Conservation (phyloP, 768 basidiomycete genomes). For the Agrocybe pediades region DNA sequence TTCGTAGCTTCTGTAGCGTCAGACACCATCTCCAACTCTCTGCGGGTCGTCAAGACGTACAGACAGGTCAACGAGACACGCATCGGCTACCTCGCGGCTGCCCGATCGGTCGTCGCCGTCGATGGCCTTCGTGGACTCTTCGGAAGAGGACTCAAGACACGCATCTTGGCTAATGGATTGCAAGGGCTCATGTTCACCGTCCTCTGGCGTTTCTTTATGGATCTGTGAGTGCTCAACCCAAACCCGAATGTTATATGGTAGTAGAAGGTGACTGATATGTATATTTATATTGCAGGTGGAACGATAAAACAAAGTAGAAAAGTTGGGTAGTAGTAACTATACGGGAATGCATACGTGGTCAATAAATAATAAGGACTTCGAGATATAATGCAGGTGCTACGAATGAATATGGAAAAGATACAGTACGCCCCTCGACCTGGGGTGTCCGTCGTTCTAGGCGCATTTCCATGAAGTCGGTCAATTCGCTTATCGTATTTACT, state of each 20-base stretch:
- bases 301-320: slow-evolving; percentile 25
- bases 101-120: slow-evolving; percentile 67
- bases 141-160: slow-evolving; percentile 86
- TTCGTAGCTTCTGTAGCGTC: slow-evolving; percentile 85
- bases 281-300: slow-evolving; percentile 28
- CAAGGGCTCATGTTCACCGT: slow-evolving; percentile 92
- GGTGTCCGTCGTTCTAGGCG: too few relatives aligned
- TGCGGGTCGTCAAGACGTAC: slow-evolving; percentile 95
- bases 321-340: too few relatives aligned
- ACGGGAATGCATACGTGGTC: too few relatives aligned
- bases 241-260: not conserved
- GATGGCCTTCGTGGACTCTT: slow-evolving; percentile 85
- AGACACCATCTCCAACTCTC: slow-evolving; percentile 84
- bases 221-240: slow-evolving; percentile 61
- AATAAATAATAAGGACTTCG: too few relatives aligned
- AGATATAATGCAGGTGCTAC: too few relatives aligned
- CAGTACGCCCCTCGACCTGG: too few relatives aligned
- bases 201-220: slow-evolving; percentile 89
- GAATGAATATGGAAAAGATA: too few relatives aligned
- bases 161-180: slow-evolving; percentile 87
- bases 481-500: too few relatives aligned
- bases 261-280: not conserved
- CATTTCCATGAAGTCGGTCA: too few relatives aligned
- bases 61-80: slow-evolving; percentile 84
- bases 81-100: slow-evolving; percentile 80